Evolutionary conservation across 2,329 filamentous ascomycete species (phyloP).

Genomic region (Trichophyton verrucosum): DNA sequence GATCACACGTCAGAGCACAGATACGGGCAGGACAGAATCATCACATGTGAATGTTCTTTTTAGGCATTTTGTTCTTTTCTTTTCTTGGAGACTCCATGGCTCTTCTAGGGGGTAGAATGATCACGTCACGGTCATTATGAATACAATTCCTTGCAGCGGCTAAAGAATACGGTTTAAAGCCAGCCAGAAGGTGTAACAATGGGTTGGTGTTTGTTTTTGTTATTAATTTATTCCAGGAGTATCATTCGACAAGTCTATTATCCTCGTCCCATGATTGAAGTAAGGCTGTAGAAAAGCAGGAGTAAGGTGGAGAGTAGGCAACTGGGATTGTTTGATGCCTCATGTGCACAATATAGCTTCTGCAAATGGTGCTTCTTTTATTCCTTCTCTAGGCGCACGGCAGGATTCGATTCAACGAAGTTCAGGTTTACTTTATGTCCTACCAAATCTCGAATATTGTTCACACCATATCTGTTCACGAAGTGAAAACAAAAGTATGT

Average conservation of each 20-base stretch:
- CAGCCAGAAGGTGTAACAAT: neutral
- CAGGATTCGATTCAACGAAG: conserved; percentile 85
- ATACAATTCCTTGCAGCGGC: neutral
- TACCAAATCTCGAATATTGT: conserved; percentile 81
- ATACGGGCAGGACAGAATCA: conserved; percentile 50
- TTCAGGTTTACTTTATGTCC: conserved; percentile 91
- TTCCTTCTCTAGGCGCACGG: conserved; percentile 77
- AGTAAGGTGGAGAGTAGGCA: neutral
- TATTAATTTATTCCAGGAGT: neutral
- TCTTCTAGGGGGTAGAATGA: neutral
- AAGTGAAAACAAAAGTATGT: neutral
- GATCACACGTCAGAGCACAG: conserved; percentile 51
- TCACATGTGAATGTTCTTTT: neutral
- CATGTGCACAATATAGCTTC: neutral
- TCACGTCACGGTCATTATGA: neutral
- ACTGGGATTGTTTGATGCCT: neutral
- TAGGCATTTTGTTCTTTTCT: neutral
- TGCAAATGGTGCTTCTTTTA: conserved; percentile 29
- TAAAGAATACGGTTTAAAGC: neutral
- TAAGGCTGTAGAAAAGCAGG: neutral
- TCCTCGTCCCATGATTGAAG: neutral
- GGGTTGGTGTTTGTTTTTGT: neutral
- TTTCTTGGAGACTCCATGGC: neutral
- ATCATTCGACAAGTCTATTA: neutral
- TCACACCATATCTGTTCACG: conserved; percentile 49